These are phyloP conservation scores for Capsicum chinense DNA, from an alignment of 257 asterid genomes.

Conservation along the genomic window DNA sequence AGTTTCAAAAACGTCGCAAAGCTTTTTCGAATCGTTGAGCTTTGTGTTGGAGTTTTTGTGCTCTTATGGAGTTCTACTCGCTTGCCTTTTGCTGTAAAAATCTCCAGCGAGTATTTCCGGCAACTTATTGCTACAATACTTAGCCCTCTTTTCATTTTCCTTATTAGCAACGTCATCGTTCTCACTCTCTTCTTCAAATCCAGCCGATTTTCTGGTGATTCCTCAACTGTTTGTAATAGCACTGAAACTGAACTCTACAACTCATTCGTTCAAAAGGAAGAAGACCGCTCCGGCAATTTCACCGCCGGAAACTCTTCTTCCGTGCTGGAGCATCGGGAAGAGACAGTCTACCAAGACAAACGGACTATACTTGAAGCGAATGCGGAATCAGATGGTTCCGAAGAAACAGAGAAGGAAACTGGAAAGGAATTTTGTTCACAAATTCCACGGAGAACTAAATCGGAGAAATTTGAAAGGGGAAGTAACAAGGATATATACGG, in stretches of 20 bases:
- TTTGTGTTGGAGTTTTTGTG: conserved; percentile 40
- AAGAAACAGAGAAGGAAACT: neutral
- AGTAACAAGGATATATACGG: conserved; percentile 28
- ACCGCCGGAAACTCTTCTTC: conserved; percentile 22
- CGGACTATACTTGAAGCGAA: conserved; percentile 45
- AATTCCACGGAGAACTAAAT: conserved; percentile 33
- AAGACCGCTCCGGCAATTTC: neutral
- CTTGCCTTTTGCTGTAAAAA: conserved; percentile 58
- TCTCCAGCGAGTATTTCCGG: conserved; percentile 66
- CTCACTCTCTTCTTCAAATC: conserved; percentile 64
- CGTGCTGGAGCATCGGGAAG: neutral
- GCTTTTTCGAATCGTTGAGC: conserved; percentile 60
- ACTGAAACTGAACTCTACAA: conserved; percentile 33
- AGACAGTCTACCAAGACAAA: conserved; percentile 57
- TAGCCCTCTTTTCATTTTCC: conserved; percentile 67
- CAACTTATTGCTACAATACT: conserved; percentile 42
- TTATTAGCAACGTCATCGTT: conserved; percentile 64
- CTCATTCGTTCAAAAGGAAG: conserved; percentile 36
- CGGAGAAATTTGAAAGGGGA: conserved; percentile 40
- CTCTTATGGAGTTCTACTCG: conserved; percentile 57
- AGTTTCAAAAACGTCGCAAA: conserved; percentile 49
- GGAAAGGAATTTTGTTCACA: conserved; percentile 20
- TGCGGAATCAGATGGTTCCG: neutral
- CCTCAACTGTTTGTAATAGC: neutral
- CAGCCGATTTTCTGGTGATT: conserved; percentile 38